Evolutionary conservation across 345 rosid species (phyloP), one percentile per base, ranked within the genome.

Genomic region (Garcia nutans): DNA sequence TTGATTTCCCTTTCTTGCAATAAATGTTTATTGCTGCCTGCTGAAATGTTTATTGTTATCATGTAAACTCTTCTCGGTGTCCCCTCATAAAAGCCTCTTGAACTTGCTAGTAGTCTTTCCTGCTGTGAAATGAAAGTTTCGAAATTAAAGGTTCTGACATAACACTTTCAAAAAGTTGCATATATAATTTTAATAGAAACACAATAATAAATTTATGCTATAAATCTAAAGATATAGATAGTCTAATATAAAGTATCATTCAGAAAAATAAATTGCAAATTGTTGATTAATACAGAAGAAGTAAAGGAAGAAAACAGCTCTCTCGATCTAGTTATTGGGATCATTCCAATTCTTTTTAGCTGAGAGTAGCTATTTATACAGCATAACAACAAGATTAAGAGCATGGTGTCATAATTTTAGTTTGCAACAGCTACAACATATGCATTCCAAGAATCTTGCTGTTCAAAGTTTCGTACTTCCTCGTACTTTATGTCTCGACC

Each of bases 371-470:
- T 42, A 24, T 22, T 10, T 0, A 13, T 16, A 15, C 65, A 33
- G 44, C 67, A 26, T 5, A 20, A 22, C 70, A 20, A 22, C 77
- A n/a, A 50, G 12, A 47, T 19, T 12, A 12, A 13, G 22, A 44
- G 22, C 15, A 24, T 55, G 45, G 55, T 8, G n/a, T 17, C 71
- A 50, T 17, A 23, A 16, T 31, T 72, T 72, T 72, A 82, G 70
- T 83, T 55, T 45, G 80, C 83, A 66, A 91, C 92, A 5, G 89
- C 95, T 23, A 94, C 91, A 37, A 91, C 74, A 79, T 92, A 94
- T 17, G 98, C 97, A 83, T 94, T 94, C 98, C 97, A 94, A 67
- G 97, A 85, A 86, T 94, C 98, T 47, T 82, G 81, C 72, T 94
- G 97, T 69, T 87, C 85, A 76, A 94, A 92, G 76, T 72, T 84